Evolutionary conservation across 164 flowering plant genomes (phyloP), one percentile per base, ranked within the genome.

Genomic region (Nymphaea colorata): DNA sequence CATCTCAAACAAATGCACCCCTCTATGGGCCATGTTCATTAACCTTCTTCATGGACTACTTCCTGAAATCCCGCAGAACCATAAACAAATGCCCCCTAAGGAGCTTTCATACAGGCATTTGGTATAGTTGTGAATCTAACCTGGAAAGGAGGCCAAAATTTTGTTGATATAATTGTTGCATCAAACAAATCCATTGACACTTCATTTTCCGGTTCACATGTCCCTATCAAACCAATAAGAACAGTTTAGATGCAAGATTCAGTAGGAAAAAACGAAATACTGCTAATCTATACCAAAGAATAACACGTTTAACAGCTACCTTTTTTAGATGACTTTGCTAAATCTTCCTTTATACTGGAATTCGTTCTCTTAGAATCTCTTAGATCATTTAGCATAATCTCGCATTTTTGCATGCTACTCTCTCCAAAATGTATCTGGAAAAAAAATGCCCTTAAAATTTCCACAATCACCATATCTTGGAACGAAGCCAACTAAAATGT

Each of bases 61-160:
- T 25, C 36, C 36, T 25, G 36, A 25, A 25, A 25, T 25, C 36
- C 36, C 36, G 36, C 36, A 25, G 36, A 25, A 25, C 36, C 36
- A 1, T 25, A 25, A 25, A 25, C 36, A 25, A 25, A 25, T 25
- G 36, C 36, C 1, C 36, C 36, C 36, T 25, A 25, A 25, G 36
- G 36, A 25, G 36, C 36, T 25, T 25, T 25, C 36, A 25, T 25
- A 25, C 36, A 25, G 36, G 36, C 36, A 0, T 25, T 25, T 25
- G 36, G 36, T 25, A 25, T 25, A 25, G 36, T 25, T 1, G 36
- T 25, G 36, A 25, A 25, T 25, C 36, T 43, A 80, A 91, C 98
- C 99, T 88, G 98, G 73, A 94, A 88, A 67, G 96, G 92, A 11
- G 99, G 99, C 99, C 99, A 94, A 81, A 94, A 94, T 70, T 88